Conservation (phyloP, 179 eudicot genomes). For the Drosera spatulata region DNA sequence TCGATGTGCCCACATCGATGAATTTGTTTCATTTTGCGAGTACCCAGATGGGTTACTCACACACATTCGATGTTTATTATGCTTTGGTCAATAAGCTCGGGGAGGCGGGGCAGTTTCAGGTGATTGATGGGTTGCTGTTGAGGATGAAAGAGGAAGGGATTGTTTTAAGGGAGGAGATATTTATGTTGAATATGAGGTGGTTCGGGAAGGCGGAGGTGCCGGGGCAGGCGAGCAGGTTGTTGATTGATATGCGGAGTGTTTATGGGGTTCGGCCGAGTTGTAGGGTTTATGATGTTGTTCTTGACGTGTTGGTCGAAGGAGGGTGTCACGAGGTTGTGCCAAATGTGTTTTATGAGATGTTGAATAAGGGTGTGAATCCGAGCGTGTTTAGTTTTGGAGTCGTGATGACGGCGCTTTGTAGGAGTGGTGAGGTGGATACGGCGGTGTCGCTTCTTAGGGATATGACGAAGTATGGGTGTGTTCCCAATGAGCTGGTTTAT, state of each 20-base stretch:
- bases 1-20: conserved; percentile 70
- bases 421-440: conserved; percentile 55
- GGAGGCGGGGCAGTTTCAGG: conserved; percentile 47
- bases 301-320: conserved; percentile 67
- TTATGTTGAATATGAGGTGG: conserved; percentile 67
- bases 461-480: conserved; percentile 93
- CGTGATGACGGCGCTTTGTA: conserved; percentile 84
- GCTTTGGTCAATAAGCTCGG: conserved; percentile 66
- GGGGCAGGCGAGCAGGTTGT: conserved; percentile 81
- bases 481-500: conserved; percentile 75
- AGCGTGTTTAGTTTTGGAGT: conserved; percentile 64
- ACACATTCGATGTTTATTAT: conserved; percentile 75
- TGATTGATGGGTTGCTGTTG: conserved; percentile 53
- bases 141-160: conserved; percentile 75
- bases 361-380: conserved; percentile 70
- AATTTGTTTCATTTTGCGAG: conserved; percentile 68
- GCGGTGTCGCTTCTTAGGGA: conserved; percentile 80
- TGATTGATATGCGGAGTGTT: conserved; percentile 72
- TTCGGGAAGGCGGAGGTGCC: conserved; percentile 77
- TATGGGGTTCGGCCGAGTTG: conserved; percentile 58
- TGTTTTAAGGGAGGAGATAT: conserved; percentile 56
- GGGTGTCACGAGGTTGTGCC: conserved; percentile 50
- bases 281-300: conserved; percentile 70
- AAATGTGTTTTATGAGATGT: conserved; percentile 83
- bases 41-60: conserved; percentile 62